Conservation (phyloP, 2,329 filamentous ascomycete species). For the Botrytis cinerea region DNA sequence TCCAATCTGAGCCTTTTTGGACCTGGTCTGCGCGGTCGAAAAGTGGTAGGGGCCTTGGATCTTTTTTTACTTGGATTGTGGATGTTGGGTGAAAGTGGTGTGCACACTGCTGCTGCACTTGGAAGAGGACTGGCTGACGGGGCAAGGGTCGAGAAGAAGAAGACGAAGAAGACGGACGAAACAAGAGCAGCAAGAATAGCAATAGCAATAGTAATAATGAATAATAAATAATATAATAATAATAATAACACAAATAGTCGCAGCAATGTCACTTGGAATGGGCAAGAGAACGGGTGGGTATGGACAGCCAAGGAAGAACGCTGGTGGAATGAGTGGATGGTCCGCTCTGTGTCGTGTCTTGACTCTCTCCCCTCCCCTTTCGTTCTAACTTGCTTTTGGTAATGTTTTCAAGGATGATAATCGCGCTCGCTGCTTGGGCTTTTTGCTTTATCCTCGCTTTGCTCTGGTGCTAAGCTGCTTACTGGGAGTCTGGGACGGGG, state of each 20-base stretch:
- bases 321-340: conserved; percentile 5
- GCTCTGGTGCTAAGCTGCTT: not conserved
- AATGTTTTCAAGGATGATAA: not conserved
- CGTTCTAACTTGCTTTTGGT: not conserved
- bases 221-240: not conserved
- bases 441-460: conserved; percentile 15
- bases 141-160: not conserved
- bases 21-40: conserved; percentile 13
- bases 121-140: not conserved
- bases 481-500: not conserved
- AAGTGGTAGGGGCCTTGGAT: conserved; percentile 13
- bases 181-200: not conserved
- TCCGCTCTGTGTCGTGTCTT: not conserved
- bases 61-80: conserved; percentile 1
- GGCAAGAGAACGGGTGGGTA: not conserved
- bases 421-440: conserved; percentile 16
- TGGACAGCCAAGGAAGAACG: conserved; percentile 14
- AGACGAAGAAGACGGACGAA: too few species aligned
- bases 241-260: not conserved
- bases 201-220: not conserved
- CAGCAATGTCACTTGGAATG: not conserved
- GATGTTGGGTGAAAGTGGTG: not conserved
- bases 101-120: not conserved
- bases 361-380: not conserved
- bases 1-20: conserved; percentile 17